Evolutionary conservation across 306 rosid species (phyloP), one percentile per base, ranked within the genome.

Genomic region (Cicer cuneatum): DNA sequence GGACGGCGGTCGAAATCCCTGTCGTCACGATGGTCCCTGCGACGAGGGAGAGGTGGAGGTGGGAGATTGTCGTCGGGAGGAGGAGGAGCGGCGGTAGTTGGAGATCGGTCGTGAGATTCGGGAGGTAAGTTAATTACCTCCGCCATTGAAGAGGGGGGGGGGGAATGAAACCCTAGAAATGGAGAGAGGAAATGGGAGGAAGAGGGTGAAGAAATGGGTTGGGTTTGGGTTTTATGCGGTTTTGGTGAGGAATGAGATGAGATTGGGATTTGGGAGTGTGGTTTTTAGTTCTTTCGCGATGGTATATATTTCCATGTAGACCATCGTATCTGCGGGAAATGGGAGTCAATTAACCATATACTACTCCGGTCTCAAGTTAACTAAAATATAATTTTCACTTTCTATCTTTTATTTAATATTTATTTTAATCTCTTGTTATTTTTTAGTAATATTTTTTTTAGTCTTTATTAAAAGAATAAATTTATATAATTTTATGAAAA

Each of bases 41-140:
- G 77, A 6, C 90, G 88, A 13, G 83, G 77, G 0, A 62, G 76
- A 12, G 78, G 76, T 0, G 85, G 86, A 5, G 80, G 81, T 0
- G 80, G 85, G 7, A 71, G 83, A 67, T 76, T 96, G 56, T 78
- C 92, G 58, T 57, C 86, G 85, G 66, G 62, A 5, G 45, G 86
- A 2, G 80, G 79, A 74, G 87, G 29, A 52, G 77, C 53, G 51
- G 90, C 12, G 19, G 84, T 40, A 8, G 88, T 54, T 13, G 90
- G 86, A 24, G 90, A 82, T 61, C 69, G 84, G 77, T 87, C 93
- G 13, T 87, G 66, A 4, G 98, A 87, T 57, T 94, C 96, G 7
- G 80, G 70, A 1, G 98, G 91, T 79, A 95, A 61, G 86, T 88
- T 87, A 72, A 87, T 85, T 18, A 90, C 93, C 75, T 90, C 99